Evolutionary conservation across 2,329 filamentous ascomycete species (phyloP).

Genomic region (Penicillium brasilianum): DNA sequence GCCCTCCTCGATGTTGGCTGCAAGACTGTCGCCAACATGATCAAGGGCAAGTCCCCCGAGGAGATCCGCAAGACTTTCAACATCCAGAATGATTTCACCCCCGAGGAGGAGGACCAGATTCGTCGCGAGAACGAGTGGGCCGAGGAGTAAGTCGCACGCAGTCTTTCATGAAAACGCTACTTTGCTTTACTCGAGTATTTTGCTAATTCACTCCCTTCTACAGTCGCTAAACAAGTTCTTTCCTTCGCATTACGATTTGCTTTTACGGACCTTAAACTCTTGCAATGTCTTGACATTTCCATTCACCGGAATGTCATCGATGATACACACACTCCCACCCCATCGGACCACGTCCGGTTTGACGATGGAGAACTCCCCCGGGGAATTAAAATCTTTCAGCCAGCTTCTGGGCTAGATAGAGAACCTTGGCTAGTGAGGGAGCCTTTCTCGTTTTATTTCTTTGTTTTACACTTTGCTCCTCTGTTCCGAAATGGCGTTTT

Average conservation of each 20-base stretch:
- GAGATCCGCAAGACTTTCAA: conserved; percentile 99
- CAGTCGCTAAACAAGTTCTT: no score
- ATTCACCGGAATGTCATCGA: background rate
- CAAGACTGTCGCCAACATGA: conserved; percentile 99
- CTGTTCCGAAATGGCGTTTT: background rate
- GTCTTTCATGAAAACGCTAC: background rate
- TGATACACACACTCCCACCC: background rate
- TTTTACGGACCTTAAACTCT: background rate
- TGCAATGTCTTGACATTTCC: background rate
- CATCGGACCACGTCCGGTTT: background rate
- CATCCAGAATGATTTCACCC: conserved; percentile 98
- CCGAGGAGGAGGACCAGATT: conserved; percentile 98
- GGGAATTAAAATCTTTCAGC: background rate
- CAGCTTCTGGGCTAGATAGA: background rate
- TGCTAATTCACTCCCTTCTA: background rate
- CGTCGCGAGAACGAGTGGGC: conserved; percentile 91
- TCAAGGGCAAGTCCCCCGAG: conserved; percentile 99
- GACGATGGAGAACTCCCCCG: background rate
- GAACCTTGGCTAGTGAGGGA: background rate
- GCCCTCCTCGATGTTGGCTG: conserved; percentile 95
- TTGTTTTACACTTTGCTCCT: background rate
- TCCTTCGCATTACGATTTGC: background rate
- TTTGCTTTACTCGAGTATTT: background rate
- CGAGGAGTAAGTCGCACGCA: conserved; percentile 65
- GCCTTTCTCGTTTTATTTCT: background rate